A percentile compares a stretch with the other conserved stretches of the same genome.
phyloP scores from a whole-genome alignment of 192 early-diverging fungal species.

The Coemansia sp. region DNA sequence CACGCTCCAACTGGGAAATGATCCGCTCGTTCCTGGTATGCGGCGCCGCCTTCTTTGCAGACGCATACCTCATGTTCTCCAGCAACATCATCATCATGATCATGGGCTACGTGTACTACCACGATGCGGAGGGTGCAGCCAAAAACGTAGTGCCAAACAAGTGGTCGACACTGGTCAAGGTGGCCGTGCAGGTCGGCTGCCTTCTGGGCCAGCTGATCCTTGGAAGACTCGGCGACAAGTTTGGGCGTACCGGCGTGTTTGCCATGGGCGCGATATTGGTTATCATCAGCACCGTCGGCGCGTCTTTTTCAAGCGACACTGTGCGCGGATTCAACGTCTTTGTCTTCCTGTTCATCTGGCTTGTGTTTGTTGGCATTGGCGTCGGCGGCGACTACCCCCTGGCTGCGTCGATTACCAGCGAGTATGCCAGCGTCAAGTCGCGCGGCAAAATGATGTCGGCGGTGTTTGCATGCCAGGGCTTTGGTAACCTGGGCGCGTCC shows the following conservation, averaged over 20 bases:
- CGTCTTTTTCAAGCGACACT: conserved; percentile 59
- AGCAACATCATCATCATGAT: conserved; percentile 79
- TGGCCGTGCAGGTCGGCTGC: conserved; percentile 76
- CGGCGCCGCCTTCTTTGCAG: conserved; percentile 76
- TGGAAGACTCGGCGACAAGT: conserved; percentile 75
- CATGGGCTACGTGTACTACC: conserved; percentile 63
- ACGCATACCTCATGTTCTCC: conserved; percentile 84
- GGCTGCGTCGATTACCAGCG: conserved; percentile 85
- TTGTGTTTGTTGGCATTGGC: conserved; percentile 82
- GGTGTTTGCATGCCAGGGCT: conserved; percentile 87
- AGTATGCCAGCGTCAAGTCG: conserved; percentile 69
- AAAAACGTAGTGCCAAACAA: conserved; percentile 50
- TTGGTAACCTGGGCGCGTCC: conserved; percentile 74
- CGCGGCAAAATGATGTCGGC: conserved; percentile 81
- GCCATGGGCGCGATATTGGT: conserved; percentile 81
- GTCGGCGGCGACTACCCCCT: conserved; percentile 93
- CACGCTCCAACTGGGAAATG: conserved; percentile 60
- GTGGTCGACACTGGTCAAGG: conserved; percentile 76
- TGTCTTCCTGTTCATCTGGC: conserved; percentile 71
- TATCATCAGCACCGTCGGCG: conserved; percentile 74
- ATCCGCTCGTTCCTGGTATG: conserved; percentile 61
- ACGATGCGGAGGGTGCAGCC: conserved; percentile 7
- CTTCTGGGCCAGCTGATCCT: conserved; percentile 83
- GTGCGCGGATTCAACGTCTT: conserved; percentile 59
- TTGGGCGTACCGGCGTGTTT: conserved; percentile 83